Evolutionary conservation across 2,329 filamentous ascomycete species (phyloP).

Genomic region (Sordariomycetes sp.): DNA sequence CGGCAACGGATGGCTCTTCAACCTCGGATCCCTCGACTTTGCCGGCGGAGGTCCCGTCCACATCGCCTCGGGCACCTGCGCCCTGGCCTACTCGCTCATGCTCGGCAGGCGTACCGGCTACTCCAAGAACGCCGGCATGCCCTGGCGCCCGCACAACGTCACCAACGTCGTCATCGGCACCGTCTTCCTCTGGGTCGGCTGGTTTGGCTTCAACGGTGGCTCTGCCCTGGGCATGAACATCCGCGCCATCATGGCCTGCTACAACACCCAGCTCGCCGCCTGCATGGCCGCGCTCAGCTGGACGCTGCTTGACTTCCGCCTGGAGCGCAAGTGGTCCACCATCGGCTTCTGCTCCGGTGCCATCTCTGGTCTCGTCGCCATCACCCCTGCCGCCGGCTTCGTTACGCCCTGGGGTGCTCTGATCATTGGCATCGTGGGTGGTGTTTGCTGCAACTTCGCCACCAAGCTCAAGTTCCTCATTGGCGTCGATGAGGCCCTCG

Average conservation of each 20-base stretch:
- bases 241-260: conserved; percentile 79
- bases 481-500: conserved; percentile 77
- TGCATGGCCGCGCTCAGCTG: conserved; percentile 74
- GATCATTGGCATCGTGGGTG: conserved; percentile 49
- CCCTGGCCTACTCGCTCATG: conserved; percentile 65
- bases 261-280: conserved; percentile 82
- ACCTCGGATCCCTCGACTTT: conserved; percentile 63
- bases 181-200: conserved; percentile 80
- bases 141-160: conserved; percentile 65
- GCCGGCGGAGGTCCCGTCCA: conserved; percentile 69
- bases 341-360: conserved; percentile 88
- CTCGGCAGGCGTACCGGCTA: conserved; percentile 60
- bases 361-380: conserved; percentile 80
- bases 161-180: conserved; percentile 67
- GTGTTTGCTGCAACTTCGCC: conserved; percentile 69
- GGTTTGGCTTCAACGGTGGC: conserved; percentile 95
- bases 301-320: conserved; percentile 78
- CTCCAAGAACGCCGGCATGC: conserved; percentile 49
- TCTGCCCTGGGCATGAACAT: conserved; percentile 73
- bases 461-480: conserved; percentile 74
- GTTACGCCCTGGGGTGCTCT: conserved; percentile 58
- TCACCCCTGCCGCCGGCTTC: conserved; percentile 75
- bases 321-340: conserved; percentile 91
- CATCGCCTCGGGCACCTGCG: conserved; percentile 62
- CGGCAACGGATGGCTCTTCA: conserved; percentile 60